phyloP scores from a whole-genome alignment of 78 protist species.

The Capsaspora owczarzaki region DNA sequence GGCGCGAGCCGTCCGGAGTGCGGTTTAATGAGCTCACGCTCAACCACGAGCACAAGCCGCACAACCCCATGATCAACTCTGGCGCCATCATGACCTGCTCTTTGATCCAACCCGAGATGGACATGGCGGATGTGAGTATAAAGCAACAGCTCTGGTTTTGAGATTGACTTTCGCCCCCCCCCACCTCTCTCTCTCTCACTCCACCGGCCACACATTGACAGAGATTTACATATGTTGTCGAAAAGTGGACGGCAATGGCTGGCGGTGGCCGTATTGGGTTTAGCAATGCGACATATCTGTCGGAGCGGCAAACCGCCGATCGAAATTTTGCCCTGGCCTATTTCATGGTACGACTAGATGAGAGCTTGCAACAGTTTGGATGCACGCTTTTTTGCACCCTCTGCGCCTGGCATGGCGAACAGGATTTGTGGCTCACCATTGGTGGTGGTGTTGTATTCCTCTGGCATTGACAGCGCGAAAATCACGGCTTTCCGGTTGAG shows the following conservation, averaged over 20 bases:
- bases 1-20: not conserved
- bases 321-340: constrained; percentile 47
- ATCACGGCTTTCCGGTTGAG: constrained; percentile 12
- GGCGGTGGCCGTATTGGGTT: constrained; percentile 31
- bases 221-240: not conserved
- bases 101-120: not conserved
- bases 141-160: no score
- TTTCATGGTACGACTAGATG: constrained; percentile 18
- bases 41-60: constrained; percentile 22
- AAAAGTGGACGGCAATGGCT: not conserved
- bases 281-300: constrained; percentile 19
- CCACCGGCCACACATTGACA: no score
- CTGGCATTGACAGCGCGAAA: not conserved
- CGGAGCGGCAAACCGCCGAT: constrained; percentile 44
- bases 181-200: no score
- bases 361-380: no score
- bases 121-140: not conserved
- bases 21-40: constrained; percentile 9
- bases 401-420: no score
- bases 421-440: no score
- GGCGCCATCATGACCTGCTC: constrained; percentile 52
- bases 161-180: not conserved
- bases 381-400: not conserved
- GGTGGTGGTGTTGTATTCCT: no score
- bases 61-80: constrained; percentile 57